Evolutionary conservation across 306 rosid species (phyloP).

Genomic region (Pachyrhizus erosus): DNA sequence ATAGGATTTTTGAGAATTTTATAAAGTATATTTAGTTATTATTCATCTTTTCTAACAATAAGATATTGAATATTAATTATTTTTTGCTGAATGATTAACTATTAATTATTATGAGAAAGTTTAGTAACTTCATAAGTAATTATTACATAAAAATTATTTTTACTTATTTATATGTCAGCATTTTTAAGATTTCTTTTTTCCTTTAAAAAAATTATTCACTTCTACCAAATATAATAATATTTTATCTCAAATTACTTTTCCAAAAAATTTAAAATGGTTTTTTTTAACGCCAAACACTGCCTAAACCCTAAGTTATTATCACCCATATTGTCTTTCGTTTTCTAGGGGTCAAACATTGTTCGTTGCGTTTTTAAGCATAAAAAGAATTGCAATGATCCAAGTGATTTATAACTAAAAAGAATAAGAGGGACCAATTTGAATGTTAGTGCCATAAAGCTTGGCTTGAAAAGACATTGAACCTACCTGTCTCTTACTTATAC

Average conservation of each 20-base stretch:
- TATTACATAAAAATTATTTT: not conserved
- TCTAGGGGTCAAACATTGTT: not conserved
- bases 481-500: slow-evolving; percentile 15
- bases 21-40: no score
- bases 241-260: not conserved
- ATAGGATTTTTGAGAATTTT: not conserved
- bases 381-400: not conserved
- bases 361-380: not conserved
- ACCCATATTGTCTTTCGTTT: not conserved
- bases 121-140: not conserved
- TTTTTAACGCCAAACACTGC: not conserved
- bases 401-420: not conserved
- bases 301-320: not conserved
- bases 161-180: not conserved
- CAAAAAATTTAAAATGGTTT: not conserved
- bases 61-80: no score
- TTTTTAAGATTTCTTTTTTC: not conserved
- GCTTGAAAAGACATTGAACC: slow-evolving; percentile 40
- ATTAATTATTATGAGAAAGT: no score
- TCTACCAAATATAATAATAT: not conserved
- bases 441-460: not conserved
- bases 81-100: no score
- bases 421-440: not conserved
- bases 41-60: not conserved
- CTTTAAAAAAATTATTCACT: not conserved